Conservation (phyloP, 192 early-diverging fungal species). For the Podila minutissima region DNA sequence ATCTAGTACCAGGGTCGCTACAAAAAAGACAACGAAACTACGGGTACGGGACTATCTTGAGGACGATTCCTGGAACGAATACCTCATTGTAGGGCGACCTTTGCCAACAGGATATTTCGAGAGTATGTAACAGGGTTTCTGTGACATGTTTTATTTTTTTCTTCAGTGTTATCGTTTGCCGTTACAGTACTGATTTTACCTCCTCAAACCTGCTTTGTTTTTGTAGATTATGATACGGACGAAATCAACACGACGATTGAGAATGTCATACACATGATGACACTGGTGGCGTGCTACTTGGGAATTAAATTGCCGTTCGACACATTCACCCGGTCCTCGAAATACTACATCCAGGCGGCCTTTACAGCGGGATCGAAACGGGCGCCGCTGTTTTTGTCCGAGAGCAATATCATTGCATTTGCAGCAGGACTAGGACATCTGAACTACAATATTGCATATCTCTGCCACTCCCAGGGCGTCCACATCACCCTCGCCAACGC, state of each 20-base stretch:
- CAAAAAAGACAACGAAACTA: constrained; percentile 26
- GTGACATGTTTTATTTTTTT: too few relatives aligned
- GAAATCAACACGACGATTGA: constrained; percentile 64
- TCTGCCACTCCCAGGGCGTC: constrained; percentile 66
- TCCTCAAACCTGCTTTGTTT: not conserved
- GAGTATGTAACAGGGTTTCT: constrained; percentile 17
- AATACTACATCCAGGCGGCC: constrained; percentile 33
- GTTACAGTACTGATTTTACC: not conserved
- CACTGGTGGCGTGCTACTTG: constrained; percentile 58
- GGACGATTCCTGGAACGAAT: constrained; percentile 51
- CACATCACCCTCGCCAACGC: constrained; percentile 56
- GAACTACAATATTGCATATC: constrained; percentile 67
- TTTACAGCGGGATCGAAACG: constrained; percentile 38
- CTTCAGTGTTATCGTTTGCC: too few relatives aligned
- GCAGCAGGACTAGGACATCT: constrained; percentile 59
- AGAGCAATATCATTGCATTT: constrained; percentile 53
- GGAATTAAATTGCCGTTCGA: constrained; percentile 65
- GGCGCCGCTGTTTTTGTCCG: constrained; percentile 55
- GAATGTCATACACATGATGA: constrained; percentile 61
- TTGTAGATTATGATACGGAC: constrained; percentile 50
- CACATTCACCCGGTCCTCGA: constrained; percentile 16
- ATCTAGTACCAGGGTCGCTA: constrained; percentile 1
- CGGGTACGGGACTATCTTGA: constrained; percentile 46
- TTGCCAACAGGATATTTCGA: constrained; percentile 53
- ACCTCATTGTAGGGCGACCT: constrained; percentile 47